Evolutionary conservation across 2,329 filamentous ascomycete species (phyloP), one percentile per base, ranked within the genome.

Genomic region (Paecilomyces fulvus): DNA sequence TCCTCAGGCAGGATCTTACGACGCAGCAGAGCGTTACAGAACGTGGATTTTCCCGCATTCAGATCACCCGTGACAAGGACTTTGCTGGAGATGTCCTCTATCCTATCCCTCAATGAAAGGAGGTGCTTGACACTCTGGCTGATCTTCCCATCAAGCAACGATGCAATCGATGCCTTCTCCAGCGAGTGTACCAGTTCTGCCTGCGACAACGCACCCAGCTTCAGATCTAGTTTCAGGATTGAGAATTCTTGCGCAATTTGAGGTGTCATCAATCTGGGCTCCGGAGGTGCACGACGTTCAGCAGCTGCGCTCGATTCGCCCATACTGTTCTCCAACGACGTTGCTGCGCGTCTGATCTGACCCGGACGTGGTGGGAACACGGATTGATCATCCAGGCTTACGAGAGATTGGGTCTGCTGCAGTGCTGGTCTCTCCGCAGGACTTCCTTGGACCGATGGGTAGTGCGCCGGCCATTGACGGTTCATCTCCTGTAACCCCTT

Each of bases 41-140:
- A 99, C 0, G 94, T 99, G 3, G 94, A 99, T 70, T 99, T 99
- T 68, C 94, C 94, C 8, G 94, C 92, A 68, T 99, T 99, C 55
- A 99, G 75, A 70, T 99, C 94, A 67, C 94, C 94, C 0, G 94
- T 99, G 17, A 99, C 86, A 57, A 99, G 76, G 1, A 99, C 94
- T 72, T 99, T 99, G 75, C 92, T 97, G 3, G 92, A 90, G 0
- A 90, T 97, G 72, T 99, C 94, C 70, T 97, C 94, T 60, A 99
- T 99, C 54, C 94, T 86, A 63, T 97, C 94, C 58, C 91, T 86
- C 31, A 99, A 79, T 0, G 89, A 85, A 56, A 90, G 80, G 1
- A 99, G 81, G 73, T 99, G 94, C 65, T 91, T 90, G 68, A 97
- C 88, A 70, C 91, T 96, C 59, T 94, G 90, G 65, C 87, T 88